A percentile compares a stretch with the other conserved stretches of the same genome.
Conservation (phyloP, 371 early-diverging fungal species). For the Rhizopus microsporus region DNA sequence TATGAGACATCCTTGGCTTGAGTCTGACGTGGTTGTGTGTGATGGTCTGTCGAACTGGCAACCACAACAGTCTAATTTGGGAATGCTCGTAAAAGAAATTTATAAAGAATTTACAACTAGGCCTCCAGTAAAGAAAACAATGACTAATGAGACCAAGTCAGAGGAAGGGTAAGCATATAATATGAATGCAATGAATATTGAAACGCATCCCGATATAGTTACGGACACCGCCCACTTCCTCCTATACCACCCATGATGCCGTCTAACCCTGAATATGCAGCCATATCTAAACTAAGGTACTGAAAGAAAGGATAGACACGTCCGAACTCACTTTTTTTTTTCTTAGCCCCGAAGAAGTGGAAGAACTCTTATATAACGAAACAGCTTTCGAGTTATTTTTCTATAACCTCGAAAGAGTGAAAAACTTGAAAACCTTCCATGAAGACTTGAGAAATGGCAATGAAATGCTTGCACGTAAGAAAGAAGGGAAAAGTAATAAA, state of each 20-base stretch:
- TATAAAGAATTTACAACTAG: conserved; percentile 47
- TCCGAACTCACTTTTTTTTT: not conserved
- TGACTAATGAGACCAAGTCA: conserved; percentile 1
- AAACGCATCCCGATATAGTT: conserved; percentile 18
- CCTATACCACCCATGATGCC: conserved; percentile 36
- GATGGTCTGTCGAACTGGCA: conserved; percentile 34
- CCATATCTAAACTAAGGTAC: conserved; percentile 25
- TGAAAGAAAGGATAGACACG: not conserved
- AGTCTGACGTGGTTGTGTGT: conserved; percentile 50
- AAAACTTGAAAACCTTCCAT: conserved; percentile 52
- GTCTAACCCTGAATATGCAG: conserved; percentile 18
- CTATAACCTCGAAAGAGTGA: conserved; percentile 54
- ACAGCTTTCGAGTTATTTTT: conserved; percentile 61
- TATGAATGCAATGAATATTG: not conserved
- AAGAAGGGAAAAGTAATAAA: not conserved
- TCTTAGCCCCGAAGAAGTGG: conserved; percentile 45
- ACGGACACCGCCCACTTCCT: conserved; percentile 46
- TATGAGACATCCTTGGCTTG: conserved; percentile 59
- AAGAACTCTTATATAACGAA: conserved; percentile 53
- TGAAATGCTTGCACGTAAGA: conserved; percentile 58
- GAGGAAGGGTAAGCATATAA: conserved; percentile 25
- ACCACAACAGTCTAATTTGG: conserved; percentile 39
- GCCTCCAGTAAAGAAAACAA: conserved; percentile 36
- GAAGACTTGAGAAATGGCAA: conserved; percentile 59
- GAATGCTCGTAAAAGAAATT: conserved; percentile 55